phyloP scores from a whole-genome alignment of 345 rosid species.

The Brassica cretica region DNA sequence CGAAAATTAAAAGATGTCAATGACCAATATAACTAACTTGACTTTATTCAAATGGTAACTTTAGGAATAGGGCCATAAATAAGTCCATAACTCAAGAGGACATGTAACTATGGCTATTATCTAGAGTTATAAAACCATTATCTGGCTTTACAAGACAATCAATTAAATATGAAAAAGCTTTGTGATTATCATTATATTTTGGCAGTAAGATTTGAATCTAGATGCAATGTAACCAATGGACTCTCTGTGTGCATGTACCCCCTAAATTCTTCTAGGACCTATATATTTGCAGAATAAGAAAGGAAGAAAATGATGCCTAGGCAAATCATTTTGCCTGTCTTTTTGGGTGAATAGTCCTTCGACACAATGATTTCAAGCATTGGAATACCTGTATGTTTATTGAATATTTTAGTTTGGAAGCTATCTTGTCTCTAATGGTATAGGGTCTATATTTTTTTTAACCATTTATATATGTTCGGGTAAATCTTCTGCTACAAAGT shows the following conservation, averaged over 20 bases:
- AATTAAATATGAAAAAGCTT: background rate
- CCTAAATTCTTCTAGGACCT: constrained; percentile 26
- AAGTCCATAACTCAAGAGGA: background rate
- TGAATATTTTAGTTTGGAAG: background rate
- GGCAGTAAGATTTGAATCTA: constrained; percentile 17
- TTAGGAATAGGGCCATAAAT: background rate
- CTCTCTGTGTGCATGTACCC: constrained; percentile 9
- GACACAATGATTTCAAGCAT: constrained; percentile 31
- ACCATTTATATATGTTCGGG: background rate
- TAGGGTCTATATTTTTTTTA: constrained; percentile 32
- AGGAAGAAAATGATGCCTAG: constrained; percentile 40
- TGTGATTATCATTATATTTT: background rate
- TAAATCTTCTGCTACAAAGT: constrained; percentile 38
- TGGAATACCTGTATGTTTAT: constrained; percentile 3
- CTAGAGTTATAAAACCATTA: background rate
- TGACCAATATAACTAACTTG: background rate
- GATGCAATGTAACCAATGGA: constrained; percentile 30
- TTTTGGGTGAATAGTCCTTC: constrained; percentile 30
- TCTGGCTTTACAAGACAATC: background rate
- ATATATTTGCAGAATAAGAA: constrained; percentile 17
- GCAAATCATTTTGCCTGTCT: constrained; percentile 34
- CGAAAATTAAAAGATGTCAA: background rate
- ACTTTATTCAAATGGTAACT: background rate
- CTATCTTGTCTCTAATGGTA: constrained; percentile 33
- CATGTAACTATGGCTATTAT: background rate